Base-by-base conservation (phyloP, 306 rosid species). In the Cyamopsis tetragonoloba region DNA sequence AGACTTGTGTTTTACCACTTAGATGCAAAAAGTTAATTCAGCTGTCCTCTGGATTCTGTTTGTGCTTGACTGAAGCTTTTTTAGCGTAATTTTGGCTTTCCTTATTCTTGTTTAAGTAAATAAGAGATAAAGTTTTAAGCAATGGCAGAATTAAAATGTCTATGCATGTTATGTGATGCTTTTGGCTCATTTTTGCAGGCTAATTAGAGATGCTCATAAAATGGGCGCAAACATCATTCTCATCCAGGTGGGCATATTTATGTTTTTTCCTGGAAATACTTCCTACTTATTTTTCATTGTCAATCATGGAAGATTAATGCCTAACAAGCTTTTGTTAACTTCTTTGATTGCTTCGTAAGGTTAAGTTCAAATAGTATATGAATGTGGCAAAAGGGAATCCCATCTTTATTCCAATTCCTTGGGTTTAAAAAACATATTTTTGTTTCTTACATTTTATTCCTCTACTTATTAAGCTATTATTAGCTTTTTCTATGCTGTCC, bases 151-250 rank as follows among this genome's bases (percentile, higher is more conserved):
- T 44, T 32, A 1, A 8, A 51, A 57, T 70, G 41, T 63, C 14
- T 49, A 31, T 22, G 10, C 48, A 44, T 37, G 62, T 41, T 30
- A 61, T 61, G 28, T 72, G 68, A 63, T 69, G 61, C 35, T 63
- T 72, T 59, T 65, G 63, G 2, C 12, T 68, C 64, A 22, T 24
- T 49, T 69, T 1, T 81, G 70, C 91, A 93, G 98, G 83, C 79
- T 89, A 37, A 87, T 93, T 72, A 81, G 97, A 89, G 89, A 76
- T 68, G 97, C 96, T 56, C 96, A 93, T 80, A 77, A 80, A 15
- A 78, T 74, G 62, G 98, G 98, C 47, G 97, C 97, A 35, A 86
- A 84, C 71, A 88, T 93, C 35, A 70, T 93, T 74, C 97, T 93
- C 31, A 83, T 93, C 75, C 98, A 93, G 92, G 98, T 89, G 39